Base-by-base conservation (phyloP, 306 rosid species). In the Astragalus membranaceus region DNA sequence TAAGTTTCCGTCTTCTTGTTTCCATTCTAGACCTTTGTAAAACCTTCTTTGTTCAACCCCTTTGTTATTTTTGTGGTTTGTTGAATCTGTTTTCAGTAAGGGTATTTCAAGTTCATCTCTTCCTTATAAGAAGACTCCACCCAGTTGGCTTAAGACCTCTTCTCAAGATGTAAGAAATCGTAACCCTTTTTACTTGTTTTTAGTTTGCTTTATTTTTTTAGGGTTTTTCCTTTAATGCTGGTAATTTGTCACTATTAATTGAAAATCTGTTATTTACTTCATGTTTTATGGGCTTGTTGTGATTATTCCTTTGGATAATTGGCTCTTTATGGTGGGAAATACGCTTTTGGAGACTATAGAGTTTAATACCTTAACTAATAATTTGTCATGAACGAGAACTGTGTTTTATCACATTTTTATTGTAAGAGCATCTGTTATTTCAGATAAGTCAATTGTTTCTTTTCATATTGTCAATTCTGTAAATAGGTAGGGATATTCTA, bases 111-210 rank as follows among this genome's bases (percentile, higher is more conserved):
- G n/a, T n/a, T n/a, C n/a, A n/a, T n/a, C n/a, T n/a, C n/a, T n/a
- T n/a, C n/a, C n/a, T n/a, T n/a, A n/a, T n/a, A n/a, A n/a, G n/a
- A n/a, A n/a, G n/a, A n/a, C n/a, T n/a, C n/a, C n/a, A n/a, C n/a
- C n/a, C n/a, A 85, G 86, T 55, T 92, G 97, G 97, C 74, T 89
- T 80, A 89, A 89, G 86, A 84, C 73, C 84, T 77, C 97, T 20
- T 64, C 87, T 33, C 89, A 84, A 64, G 97, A 92, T 83, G 97
- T 87, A 10, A 84, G 88, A 6, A 49, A 29, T 64, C 67, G 3
- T 0, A 32, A 53, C 6, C 62, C 26, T 9, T 73, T 63, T 47
- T 60, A 0, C 6, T 20, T 14, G 14, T 11, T 47, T 46, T 30
- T 16, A 5, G 10, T 10, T 1, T n/a, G 7, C 16, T 36, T 36